These are phyloP conservation scores for Colletotrichum spaethianum DNA, from an alignment of 2,329 filamentous ascomycete genomes.

Conservation along the genomic window DNA sequence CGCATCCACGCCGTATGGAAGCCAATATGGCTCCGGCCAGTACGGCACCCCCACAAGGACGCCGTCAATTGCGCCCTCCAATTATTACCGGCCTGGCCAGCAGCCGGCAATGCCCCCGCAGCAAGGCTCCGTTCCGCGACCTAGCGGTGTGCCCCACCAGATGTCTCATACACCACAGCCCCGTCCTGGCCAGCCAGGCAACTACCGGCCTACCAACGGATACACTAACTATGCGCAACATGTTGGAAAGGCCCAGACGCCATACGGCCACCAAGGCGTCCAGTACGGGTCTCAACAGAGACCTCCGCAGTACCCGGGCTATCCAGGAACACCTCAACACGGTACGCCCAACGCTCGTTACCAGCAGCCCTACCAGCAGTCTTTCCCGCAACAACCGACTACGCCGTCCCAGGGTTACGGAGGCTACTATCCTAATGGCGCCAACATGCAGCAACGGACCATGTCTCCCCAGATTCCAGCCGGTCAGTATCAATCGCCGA, in stretches of 20 bases:
- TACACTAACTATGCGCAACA: constrained; percentile 65
- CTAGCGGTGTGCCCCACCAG: constrained; percentile 43
- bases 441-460: constrained; percentile 55
- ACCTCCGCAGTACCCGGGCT: constrained; percentile 57
- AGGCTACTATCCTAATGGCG: constrained; percentile 62
- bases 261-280: constrained; percentile 67
- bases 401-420: constrained; percentile 55
- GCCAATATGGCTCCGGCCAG: constrained; percentile 60
- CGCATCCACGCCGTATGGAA: constrained; percentile 56
- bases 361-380: constrained; percentile 53
- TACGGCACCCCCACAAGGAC: constrained; percentile 64
- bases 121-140: constrained; percentile 49
- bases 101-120: constrained; percentile 60
- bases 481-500: constrained; percentile 55
- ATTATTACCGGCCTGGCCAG: constrained; percentile 58
- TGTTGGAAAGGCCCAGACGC: constrained; percentile 66
- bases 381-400: constrained; percentile 54
- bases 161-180: constrained; percentile 50
- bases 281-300: constrained; percentile 64
- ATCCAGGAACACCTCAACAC: constrained; percentile 54
- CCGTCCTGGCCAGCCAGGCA: constrained; percentile 49
- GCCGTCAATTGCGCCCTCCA: constrained; percentile 58
- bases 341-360: constrained; percentile 61
- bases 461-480: constrained; percentile 61
- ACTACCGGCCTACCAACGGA: constrained; percentile 64